Base-by-base conservation (phyloP, 1,284 basidiomycete species). In the Pholiota adiposa region DNA sequence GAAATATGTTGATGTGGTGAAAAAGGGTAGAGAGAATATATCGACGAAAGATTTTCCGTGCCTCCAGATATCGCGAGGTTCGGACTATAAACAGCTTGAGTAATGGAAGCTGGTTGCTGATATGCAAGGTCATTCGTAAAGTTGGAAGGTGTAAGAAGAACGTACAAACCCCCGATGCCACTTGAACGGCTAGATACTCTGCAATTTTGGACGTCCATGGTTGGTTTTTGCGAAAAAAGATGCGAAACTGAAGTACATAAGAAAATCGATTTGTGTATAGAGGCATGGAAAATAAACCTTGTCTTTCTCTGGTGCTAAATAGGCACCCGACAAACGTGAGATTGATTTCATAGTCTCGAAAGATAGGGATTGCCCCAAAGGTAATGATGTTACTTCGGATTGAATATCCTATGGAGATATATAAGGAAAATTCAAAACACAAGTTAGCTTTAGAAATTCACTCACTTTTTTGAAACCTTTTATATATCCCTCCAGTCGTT, bases 1-100 rank as follows among this genome's bases (percentile, higher is more conserved):
- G 83, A 80, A 29, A 83, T 67, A 11, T 79, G 66, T 14, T 77
- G 79, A 21, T 82, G 76, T 2, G 83, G 75, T 7, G 83, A 65
- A 67, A 89, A 89, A 0, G 89, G 90, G 70, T 86, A 91, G 34
- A 89, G 62, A 6, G 86, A 80, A 69, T 89, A 89, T 27, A 54
- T 48, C 21, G 54, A 51, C 9, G 51, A 9, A 9, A 33, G 33
- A 34, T 50, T 34, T 33, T 33, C 38, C 41, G 49, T 25, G 44
- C 29, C 69, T 27, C 16, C 60, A 56, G 27, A 61, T 14, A 23
- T 5, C 18, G 51, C 56, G 5, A 58, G 4, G 18, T 51, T 60
- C 0, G 73, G 72, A 18, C 67, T 61, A n/a, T 48, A 58, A 52
- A 64, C 41, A 19, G 67, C 44, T 27, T 65, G 54, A 29, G 63